Base-by-base conservation (phyloP, 129 eudicot species). In the Deinandra increscens region DNA sequence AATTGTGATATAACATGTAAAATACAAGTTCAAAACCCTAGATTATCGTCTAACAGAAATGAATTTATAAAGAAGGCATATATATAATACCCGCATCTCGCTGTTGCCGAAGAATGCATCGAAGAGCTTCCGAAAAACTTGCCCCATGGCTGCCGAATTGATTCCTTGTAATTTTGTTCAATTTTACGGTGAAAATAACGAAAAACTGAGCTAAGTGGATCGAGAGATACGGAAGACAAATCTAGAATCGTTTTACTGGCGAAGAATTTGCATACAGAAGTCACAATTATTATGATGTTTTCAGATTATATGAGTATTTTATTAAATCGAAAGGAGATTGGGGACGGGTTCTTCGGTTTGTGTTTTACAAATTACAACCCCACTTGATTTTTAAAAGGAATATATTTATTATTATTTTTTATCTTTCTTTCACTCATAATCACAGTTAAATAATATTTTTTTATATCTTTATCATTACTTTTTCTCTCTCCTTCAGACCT, bases 101-200 rank as follows among this genome's bases (percentile, higher is more conserved):
- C 87, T 78, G 82, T 92, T 92, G 79, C 98, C 96, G 78, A 92
- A 92, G 87, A 92, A 92, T 43, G 96, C 69, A 73, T 92, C 98
- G 66, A 92, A 88, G 34, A 92, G 85, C 82, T 92, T 92, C 78
- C 96, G 91, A 79, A 92, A 92, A 71, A 91, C 91, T 83, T 86
- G 96, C 72, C 98, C 98, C 98, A 92, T 92, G 70, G 49, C 73
- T 14, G 70, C 11, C 36, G 20, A 3, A 51, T 29, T 37, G 6
- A 15, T 26, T 39, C 37, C 42, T 37, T 29, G 19, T 54, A 43
- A 18, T 55, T 22, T 59, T 61, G 33, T 26, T 58, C 29, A 15
- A 51, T 14, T 37, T 26, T 74, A 26, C 31, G 31, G 31, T 26
- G 1, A 26, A 26, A 26, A 26, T 26, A 26, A 26, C 31, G 31